A percentile compares a stretch with the other conserved stretches of the same genome.
Evolutionary conservation across 257 asterid genomes (phyloP).

Genomic region (Solanum clarkiae): DNA sequence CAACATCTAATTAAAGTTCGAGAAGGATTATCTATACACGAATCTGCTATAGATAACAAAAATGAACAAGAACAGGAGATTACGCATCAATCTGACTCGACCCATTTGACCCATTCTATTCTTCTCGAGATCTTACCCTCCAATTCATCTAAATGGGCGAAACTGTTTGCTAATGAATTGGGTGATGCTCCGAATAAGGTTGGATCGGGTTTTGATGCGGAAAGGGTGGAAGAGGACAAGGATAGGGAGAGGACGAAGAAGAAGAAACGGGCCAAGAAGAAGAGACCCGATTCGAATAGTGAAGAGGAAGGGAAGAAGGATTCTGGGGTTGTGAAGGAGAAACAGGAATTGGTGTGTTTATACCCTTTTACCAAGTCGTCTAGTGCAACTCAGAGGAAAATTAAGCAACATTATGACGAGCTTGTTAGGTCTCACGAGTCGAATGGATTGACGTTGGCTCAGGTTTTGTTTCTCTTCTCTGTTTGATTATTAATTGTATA

Average conservation of each 20-base stretch:
- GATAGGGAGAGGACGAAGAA: slow-evolving; percentile 39
- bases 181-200: slow-evolving; percentile 13
- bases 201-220: slow-evolving; percentile 22
- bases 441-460: slow-evolving; percentile 53
- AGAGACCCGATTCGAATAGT: slow-evolving; percentile 32
- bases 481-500: background rate
- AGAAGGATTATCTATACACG: slow-evolving; percentile 24
- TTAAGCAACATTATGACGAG: slow-evolving; percentile 65
- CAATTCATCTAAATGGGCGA: slow-evolving; percentile 38
- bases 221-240: slow-evolving; percentile 12
- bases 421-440: slow-evolving; percentile 71
- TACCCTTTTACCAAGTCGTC: slow-evolving; percentile 63
- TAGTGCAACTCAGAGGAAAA: slow-evolving; percentile 72
- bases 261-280: slow-evolving; percentile 61
- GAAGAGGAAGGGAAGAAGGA: background rate
- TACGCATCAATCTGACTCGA: slow-evolving; percentile 19
- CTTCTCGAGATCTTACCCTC: slow-evolving; percentile 57
- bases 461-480: slow-evolving; percentile 26
- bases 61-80: background rate
- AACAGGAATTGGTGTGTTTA: slow-evolving; percentile 41
- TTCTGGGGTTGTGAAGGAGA: slow-evolving; percentile 24
- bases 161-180: slow-evolving; percentile 13
- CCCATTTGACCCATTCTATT: slow-evolving; percentile 30
- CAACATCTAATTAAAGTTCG: background rate
- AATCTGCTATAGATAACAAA: slow-evolving; percentile 1